Conservation (phyloP, 805 yeast genomes). For the Kregervanrija fluxuum region DNA sequence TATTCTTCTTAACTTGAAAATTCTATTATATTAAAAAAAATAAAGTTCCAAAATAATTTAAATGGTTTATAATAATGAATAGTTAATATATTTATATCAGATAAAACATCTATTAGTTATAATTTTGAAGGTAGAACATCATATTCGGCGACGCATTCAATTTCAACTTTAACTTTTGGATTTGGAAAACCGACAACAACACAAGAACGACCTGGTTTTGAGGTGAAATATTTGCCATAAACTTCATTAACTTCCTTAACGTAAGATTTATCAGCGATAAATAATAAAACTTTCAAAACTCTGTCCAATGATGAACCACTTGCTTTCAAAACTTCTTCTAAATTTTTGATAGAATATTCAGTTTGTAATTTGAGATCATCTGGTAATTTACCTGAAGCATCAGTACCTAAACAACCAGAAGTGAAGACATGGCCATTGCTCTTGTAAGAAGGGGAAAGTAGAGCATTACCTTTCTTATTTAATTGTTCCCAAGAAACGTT, state of each 20-base stretch:
- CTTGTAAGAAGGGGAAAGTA: conserved; percentile 36
- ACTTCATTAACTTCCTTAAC: conserved; percentile 37
- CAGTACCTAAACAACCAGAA: conserved; percentile 41
- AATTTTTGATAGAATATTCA: conserved; percentile 36
- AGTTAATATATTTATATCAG: too few species aligned
- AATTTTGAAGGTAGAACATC: conserved; percentile 1
- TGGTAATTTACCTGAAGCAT: conserved; percentile 29
- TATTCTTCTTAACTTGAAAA: too few species aligned
- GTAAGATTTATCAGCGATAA: conserved; percentile 38
- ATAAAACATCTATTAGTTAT: not conserved
- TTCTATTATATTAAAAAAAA: too few species aligned
- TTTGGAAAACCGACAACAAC: conserved; percentile 46
- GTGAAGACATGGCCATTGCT: conserved; percentile 39
- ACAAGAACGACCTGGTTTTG: conserved; percentile 48
- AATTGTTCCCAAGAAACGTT: conserved; percentile 31
- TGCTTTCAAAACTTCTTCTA: conserved; percentile 33
- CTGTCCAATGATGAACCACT: conserved; percentile 40
- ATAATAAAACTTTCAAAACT: conserved; percentile 43
- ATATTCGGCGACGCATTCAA: conserved; percentile 27
- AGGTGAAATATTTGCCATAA: conserved; percentile 39
- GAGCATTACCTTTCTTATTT: conserved; percentile 21
- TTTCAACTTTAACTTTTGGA: conserved; percentile 39
- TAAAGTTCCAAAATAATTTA: too few species aligned
- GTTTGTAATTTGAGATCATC: conserved; percentile 39
- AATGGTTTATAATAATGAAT: too few species aligned